Base-by-base conservation (phyloP, 208 protist species). In the Trypanosoma cruzi region DNA sequence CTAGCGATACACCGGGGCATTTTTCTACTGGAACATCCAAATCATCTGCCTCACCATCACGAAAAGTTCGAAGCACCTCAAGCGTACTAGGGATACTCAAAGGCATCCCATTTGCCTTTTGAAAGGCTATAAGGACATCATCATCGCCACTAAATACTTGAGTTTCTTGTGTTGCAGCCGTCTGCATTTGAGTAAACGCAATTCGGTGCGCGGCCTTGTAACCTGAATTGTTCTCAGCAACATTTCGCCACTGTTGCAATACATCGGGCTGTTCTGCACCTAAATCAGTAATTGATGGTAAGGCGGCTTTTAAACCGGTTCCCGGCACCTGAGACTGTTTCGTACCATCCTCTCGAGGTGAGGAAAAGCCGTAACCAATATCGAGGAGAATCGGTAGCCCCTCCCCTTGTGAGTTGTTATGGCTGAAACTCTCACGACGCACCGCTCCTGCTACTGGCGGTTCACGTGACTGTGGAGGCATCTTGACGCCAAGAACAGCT, bases 31-130 rank as follows among this genome's bases (percentile, higher is more conserved):
- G 34, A 20, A 18, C 24, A 0, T 8, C 22, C 4, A 26, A 18
- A 4, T 59, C 60, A 22, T 69, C 59, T 11, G 50, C 46, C 28
- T 76, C 76, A 46, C 73, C 40, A 22, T 68, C 73, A 28, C 81
- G 79, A 37, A 88, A 55, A 50, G 55, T 78, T 53, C 82, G 79
- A 58, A 95, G 77, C 13, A 75, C 75, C 58, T 95, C 89, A n/a
- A 95, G 79, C 61, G 80, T 94, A 63, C 80, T 89, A 7, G 88
- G 88, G 24, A 64, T 62, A 44, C 40, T 34, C 13, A 20, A 20
- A 29, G 20, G 46, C 31, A 13, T 10, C 18, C 44, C 56, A 13
- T 37, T 54, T 26, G 32, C 61, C 48, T 64, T 68, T 50, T 75
- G 71, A 58, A 65, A 75, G 36, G 55, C 71, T 1, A 34, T 32